Conservation (phyloP, 2,329 filamentous ascomycete genomes). For the Fusarium sp. region DNA sequence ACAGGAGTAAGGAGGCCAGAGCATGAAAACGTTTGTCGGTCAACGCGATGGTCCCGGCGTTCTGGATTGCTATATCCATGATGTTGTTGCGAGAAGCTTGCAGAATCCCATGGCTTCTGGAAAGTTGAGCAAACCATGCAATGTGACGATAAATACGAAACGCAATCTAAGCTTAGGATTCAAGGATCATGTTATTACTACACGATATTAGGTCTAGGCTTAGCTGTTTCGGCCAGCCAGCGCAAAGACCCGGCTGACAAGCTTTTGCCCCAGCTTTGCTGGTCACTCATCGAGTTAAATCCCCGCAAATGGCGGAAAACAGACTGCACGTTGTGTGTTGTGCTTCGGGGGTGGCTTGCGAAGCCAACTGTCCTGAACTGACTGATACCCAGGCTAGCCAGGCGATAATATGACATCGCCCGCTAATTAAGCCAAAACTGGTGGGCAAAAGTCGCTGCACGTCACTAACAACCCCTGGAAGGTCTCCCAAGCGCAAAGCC, state of each 20-base stretch:
- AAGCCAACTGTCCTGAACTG: not conserved
- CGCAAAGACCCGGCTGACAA: constrained; percentile 33
- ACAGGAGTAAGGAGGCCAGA: not conserved
- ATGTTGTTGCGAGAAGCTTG: not conserved
- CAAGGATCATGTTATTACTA: constrained; percentile 19
- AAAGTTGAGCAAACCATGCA: constrained; percentile 7
- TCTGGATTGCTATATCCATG: not conserved
- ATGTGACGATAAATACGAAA: constrained; percentile 36
- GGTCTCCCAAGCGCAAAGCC: constrained; percentile 32
- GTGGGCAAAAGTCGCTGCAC: constrained; percentile 6
- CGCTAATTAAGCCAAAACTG: constrained; percentile 19
- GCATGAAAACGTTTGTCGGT: constrained; percentile 5
- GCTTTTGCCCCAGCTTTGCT: constrained; percentile 38
- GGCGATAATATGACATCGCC: constrained; percentile 5
- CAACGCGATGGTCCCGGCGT: not conserved
- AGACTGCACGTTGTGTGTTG: constrained; percentile 9
- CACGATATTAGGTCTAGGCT: constrained; percentile 18
- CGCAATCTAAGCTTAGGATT: constrained; percentile 33
- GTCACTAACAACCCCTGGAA: constrained; percentile 33
- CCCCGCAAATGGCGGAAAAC: constrained; percentile 30
- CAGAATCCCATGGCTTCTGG: constrained; percentile 15
- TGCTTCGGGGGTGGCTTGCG: constrained; percentile 2
- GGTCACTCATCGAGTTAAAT: constrained; percentile 8
- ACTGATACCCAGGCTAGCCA: constrained; percentile 2
- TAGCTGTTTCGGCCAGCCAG: constrained; percentile 32